These are phyloP conservation scores for Solanum clarkiae DNA, from an alignment of 257 asterid species.

Conservation along the genomic window DNA sequence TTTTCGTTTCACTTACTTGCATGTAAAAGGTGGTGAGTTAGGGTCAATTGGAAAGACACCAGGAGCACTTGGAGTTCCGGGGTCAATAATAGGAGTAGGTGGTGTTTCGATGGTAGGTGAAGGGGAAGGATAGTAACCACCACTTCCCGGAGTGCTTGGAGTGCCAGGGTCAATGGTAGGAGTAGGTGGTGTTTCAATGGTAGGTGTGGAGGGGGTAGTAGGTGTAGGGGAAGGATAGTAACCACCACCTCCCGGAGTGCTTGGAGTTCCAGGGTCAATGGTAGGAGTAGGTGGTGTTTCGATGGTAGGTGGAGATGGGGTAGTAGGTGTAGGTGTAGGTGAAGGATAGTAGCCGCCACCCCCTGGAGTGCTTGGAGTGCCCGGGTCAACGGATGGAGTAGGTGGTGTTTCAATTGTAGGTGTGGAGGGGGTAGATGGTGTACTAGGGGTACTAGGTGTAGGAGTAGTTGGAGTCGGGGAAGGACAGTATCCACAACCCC, in stretches of 20 bases:
- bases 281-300: not conserved
- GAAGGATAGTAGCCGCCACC: slow-evolving; percentile 33
- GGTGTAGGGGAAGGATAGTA: not conserved
- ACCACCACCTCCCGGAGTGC: not conserved
- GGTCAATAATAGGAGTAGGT: not conserved
- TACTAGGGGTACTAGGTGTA: slow-evolving; percentile 22
- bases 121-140: not conserved
- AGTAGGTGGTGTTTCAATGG: not conserved
- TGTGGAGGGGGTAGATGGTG: slow-evolving; percentile 2
- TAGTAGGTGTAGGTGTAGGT: not conserved
- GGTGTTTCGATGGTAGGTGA: not conserved
- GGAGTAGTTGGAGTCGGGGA: slow-evolving; percentile 16
- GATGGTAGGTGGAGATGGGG: slow-evolving; percentile 4
- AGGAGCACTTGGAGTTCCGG: slow-evolving; percentile 20
- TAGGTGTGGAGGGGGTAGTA: not conserved
- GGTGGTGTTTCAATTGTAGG: not conserved
- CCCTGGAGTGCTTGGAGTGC: slow-evolving; percentile 31
- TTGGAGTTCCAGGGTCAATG: not conserved
- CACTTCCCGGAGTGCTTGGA: not conserved
- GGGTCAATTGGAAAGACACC: slow-evolving; percentile 54
- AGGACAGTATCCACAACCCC: not conserved
- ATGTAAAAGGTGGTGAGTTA: slow-evolving; percentile 78
- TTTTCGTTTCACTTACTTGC: slow-evolving; percentile 45
- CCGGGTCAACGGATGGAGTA: slow-evolving; percentile 9
- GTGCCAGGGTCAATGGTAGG: not conserved